A percentile compares a stretch with the other conserved stretches of the same genome.
These are phyloP conservation scores for Evansstolkia leycettana DNA, from an alignment of 495 filamentous ascomycete genomes.

Conservation along the genomic window DNA sequence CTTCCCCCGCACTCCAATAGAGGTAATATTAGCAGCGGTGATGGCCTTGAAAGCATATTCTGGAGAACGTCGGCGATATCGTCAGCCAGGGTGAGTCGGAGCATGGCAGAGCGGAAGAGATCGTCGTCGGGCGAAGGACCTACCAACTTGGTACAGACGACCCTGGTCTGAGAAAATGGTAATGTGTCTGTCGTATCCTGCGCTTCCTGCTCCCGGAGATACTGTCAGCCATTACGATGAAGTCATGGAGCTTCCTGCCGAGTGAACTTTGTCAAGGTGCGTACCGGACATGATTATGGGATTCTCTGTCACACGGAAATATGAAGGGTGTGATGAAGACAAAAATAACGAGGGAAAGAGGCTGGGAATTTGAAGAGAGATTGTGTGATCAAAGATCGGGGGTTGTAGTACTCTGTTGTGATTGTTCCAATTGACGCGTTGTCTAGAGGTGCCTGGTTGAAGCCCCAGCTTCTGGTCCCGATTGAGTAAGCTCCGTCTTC, in stretches of 20 bases:
- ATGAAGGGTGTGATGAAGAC: no score
- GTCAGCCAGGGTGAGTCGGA: constrained; percentile 6
- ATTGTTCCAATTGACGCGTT: constrained; percentile 27
- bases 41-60: constrained; percentile 99
- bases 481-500: constrained; percentile 18
- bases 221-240: constrained; percentile 25
- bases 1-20: constrained; percentile 90
- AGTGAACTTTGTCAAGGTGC: constrained; percentile 3
- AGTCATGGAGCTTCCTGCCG: constrained; percentile 16
- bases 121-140: constrained; percentile 22
- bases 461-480: constrained; percentile 27
- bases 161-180: constrained; percentile 99
- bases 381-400: constrained; percentile 7
- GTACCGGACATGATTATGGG: constrained; percentile 33
- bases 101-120: no score
- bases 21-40: constrained; percentile 96
- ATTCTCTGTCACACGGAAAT: constrained; percentile 4
- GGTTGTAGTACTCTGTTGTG: no score
- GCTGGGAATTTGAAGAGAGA: constrained; percentile 7
- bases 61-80: constrained; percentile 20
- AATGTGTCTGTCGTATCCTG: constrained; percentile 95
- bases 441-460: constrained; percentile 31
- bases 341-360: constrained; percentile 4
- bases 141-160: constrained; percentile 98
- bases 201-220: constrained; percentile 56